phyloP scores from a whole-genome alignment of 2,329 filamentous ascomycete genomes.

The Atkinsonella hypoxylon region DNA sequence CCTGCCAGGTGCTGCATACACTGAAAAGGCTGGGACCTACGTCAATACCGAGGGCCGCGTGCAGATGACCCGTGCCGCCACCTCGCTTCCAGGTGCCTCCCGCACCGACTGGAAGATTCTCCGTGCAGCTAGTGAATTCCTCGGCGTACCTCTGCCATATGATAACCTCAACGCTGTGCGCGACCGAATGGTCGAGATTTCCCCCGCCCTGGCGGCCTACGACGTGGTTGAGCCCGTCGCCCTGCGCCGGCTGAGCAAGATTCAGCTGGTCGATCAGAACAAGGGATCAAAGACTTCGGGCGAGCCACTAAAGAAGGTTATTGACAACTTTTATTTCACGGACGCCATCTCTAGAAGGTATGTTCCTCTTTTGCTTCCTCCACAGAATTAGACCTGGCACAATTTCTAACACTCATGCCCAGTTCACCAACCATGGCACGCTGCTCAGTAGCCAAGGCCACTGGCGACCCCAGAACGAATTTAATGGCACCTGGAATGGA shows the following conservation, averaged over 20 bases:
- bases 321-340: conserved; percentile 98
- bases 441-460: conserved; percentile 85
- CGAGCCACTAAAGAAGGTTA: conserved; percentile 67
- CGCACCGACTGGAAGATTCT: conserved; percentile 99
- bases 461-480: conserved; percentile 65
- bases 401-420: not conserved
- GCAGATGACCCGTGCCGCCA: conserved; percentile 85
- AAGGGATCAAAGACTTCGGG: conserved; percentile 68
- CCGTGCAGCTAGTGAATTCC: conserved; percentile 81
- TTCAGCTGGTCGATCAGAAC: conserved; percentile 93
- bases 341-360: conserved; percentile 94
- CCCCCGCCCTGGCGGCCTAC: conserved; percentile 77
- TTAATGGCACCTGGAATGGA: conserved; percentile 63
- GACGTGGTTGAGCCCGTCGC: conserved; percentile 79
- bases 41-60: conserved; percentile 96
- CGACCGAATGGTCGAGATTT: conserved; percentile 92
- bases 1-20: conserved; percentile 89
- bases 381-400: conserved; percentile 9
- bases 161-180: conserved; percentile 83
- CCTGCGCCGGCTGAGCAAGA: conserved; percentile 67
- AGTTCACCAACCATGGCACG: conserved; percentile 98
- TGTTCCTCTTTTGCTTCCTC: conserved; percentile 16
- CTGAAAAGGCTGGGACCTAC: conserved; percentile 91
- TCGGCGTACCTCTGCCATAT: conserved; percentile 77
- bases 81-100: conserved; percentile 75